Evolutionary conservation across 306 rosid genomes (phyloP).

Genomic region (Lagenaria siceraria): DNA sequence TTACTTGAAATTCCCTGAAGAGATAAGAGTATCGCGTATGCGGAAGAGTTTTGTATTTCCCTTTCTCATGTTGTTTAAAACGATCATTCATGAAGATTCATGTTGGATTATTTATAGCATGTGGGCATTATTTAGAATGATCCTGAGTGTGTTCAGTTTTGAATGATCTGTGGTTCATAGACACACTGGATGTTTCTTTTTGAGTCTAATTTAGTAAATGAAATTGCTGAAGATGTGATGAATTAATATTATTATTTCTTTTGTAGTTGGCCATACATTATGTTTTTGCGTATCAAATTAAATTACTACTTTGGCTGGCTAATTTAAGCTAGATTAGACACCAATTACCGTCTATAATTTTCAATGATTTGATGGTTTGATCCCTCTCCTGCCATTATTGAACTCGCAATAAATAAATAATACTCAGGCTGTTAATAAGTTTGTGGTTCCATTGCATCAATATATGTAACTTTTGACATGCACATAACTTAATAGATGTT

Average conservation of each 20-base stretch:
- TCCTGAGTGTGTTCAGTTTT: not conserved
- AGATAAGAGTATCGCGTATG: not conserved
- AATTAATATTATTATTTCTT: not conserved
- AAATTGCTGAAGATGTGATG: not conserved
- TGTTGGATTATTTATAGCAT: not conserved
- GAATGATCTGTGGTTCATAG: not conserved
- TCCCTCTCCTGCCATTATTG: no score
- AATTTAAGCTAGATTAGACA: not conserved
- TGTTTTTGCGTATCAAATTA: not conserved
- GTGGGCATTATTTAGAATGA: not conserved
- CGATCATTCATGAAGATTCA: constrained; percentile 1
- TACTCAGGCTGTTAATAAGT: not conserved
- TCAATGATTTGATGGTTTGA: no score
- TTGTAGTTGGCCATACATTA: not conserved
- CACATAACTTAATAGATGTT: no score
- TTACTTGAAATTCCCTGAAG: constrained; percentile 1
- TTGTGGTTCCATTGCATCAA: not conserved
- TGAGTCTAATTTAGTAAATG: not conserved
- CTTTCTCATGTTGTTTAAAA: not conserved
- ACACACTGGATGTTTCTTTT: not conserved
- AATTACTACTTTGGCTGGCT: not conserved
- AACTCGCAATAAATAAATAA: no score
- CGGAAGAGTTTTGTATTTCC: constrained; percentile 3
- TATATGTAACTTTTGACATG: no score
- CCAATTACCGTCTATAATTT: no score